Base-by-base conservation (phyloP, 768 basidiomycete species). In the Termitomyces sp. region DNA sequence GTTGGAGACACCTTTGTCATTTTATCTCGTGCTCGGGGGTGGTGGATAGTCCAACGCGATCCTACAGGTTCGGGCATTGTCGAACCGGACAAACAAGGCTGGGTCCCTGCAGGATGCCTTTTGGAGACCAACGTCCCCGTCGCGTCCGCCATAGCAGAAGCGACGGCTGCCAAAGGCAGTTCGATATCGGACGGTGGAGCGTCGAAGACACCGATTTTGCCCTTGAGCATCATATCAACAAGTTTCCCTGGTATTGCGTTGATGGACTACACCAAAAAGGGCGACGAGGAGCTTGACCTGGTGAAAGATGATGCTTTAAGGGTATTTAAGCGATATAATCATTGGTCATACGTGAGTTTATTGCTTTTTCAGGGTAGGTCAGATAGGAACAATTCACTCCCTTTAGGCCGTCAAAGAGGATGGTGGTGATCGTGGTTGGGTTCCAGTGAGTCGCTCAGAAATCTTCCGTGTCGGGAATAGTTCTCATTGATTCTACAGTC, bases 21-120 rank as follows among this genome's bases (percentile, higher is more conserved):
- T 60, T 75, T 94, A 42, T 91, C 91, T 53, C 85, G 95, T 53
- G 88, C 94, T n/a, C 87, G 95, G 54, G 96, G 97, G 1, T 99
- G 97, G 97, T 99, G 96, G 94, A 91, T 98, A 35, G 97, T 98
- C 4, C 95, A 98, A 67, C 86, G 91, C 35, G 97, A 99, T 70
- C 89, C 89, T 31, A 85, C 83, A 37, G 94, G 94, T 5, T 80
- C 86, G 3, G 92, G 94, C 10, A 70, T 85, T 21, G 85, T 92
- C 30, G 88, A 87, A 65, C 76, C 85, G 15, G 91, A 94, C 60
- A 89, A 89, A 68, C 93, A 94, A 66, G 94, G 94, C 54, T 98
- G 96, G 96, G 95, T 99, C 3, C 96, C 96, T 41, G 95, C 96
- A 5, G 96, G 96, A 35, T 99, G 96, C 68, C 77, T 99, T 14